Evolutionary conservation across 2,329 filamentous ascomycete species (phyloP).

Genomic region (Alternaria brassicicola): DNA sequence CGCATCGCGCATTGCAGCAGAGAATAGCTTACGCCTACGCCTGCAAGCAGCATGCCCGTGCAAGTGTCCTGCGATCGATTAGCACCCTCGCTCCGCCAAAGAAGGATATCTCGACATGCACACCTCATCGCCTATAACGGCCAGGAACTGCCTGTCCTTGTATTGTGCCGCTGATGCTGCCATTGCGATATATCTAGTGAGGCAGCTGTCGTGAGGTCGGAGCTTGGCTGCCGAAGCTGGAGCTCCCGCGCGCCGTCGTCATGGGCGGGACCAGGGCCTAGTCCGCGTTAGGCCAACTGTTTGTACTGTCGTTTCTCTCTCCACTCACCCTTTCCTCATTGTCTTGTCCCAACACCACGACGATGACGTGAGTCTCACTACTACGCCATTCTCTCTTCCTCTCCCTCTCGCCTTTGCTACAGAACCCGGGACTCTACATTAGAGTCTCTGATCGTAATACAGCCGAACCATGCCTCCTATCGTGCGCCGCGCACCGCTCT

Average conservation of each 20-base stretch:
- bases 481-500: conserved; percentile 78
- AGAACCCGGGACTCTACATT: not conserved
- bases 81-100: conserved; percentile 11
- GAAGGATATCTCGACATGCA: not conserved
- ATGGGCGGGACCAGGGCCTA: conserved; percentile 30
- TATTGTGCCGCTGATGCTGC: conserved; percentile 64
- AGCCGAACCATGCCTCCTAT: conserved; percentile 61
- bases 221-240: conserved; percentile 23
- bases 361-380: conserved; percentile 32
- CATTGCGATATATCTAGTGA: conserved; percentile 53
- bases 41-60: conserved; percentile 91
- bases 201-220: conserved; percentile 26
- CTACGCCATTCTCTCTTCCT: not conserved
- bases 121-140: conserved; percentile 97
- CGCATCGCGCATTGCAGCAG: not conserved
- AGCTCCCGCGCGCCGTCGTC: conserved; percentile 26
- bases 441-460: not conserved
- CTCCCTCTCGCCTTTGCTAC: not conserved
- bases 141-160: conserved; percentile 90
- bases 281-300: conserved; percentile 31
- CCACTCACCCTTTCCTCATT: conserved; percentile 10
- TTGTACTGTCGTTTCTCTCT: conserved; percentile 19
- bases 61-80: conserved; percentile 76
- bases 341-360: conserved; percentile 17
- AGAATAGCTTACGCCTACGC: conserved; percentile 76